These are phyloP conservation scores for Omphalotus olearius DNA, from an alignment of 1,284 basidiomycete genomes.

Conservation along the genomic window DNA sequence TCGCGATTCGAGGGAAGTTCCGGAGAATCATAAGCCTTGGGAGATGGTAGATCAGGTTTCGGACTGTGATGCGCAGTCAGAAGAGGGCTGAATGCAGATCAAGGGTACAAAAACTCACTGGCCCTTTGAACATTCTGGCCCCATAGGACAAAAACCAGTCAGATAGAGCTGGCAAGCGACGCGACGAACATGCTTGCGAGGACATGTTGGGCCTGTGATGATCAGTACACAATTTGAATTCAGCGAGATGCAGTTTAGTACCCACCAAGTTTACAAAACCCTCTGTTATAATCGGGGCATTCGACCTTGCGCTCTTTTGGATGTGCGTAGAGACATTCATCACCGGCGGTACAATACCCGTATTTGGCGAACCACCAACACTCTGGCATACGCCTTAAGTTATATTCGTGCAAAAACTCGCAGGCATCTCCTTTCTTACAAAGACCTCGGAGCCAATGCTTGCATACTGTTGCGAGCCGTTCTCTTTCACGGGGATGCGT, in stretches of 20 bases:
- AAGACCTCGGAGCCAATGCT: conserved; percentile 97
- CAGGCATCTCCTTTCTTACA: conserved; percentile 99
- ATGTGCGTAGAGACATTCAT: conserved; percentile 97
- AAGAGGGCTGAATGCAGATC: conserved; percentile 15
- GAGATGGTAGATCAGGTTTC: conserved; percentile 67
- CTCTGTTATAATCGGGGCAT: conserved; percentile 93
- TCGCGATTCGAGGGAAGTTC: conserved; percentile 72
- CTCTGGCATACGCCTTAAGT: conserved; percentile 97
- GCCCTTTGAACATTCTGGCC: conserved; percentile 84
- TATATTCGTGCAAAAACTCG: conserved; percentile 99
- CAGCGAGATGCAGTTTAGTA: conserved; percentile 14
- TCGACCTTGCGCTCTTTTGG: conserved; percentile 92
- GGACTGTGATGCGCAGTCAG: conserved; percentile 43
- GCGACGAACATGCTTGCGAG: conserved; percentile 89
- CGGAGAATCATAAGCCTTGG: conserved; percentile 78
- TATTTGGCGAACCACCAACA: conserved; percentile 99
- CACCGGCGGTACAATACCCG: conserved; percentile 96
- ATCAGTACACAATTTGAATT: conserved; percentile 8
- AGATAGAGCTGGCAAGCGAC: conserved; percentile 91
- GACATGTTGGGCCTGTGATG: conserved; percentile 76
- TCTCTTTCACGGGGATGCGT: conserved; percentile 82
- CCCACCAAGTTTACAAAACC: conserved; percentile 90
- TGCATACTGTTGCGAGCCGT: conserved; percentile 92
- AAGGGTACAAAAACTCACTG: conserved; percentile 62
- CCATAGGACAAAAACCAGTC: conserved; percentile 94